A percentile compares a stretch with the other conserved stretches of the same genome.
Evolutionary conservation across 768 basidiomycete species (phyloP).

Genomic region (Austroboletus festivus): DNA sequence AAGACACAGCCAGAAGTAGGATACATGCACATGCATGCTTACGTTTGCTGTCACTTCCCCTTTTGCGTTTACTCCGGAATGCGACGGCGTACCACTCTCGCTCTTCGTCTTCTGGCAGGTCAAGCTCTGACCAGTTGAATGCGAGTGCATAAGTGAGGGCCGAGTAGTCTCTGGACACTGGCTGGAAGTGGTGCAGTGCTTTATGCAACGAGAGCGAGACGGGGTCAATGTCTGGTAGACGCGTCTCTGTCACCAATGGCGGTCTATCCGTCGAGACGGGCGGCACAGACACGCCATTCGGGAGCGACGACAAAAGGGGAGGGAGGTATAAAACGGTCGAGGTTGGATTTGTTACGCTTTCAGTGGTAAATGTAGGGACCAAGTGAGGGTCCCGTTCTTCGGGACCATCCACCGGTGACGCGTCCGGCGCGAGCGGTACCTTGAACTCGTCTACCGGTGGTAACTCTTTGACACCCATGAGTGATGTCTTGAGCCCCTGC

Average conservation of each 20-base stretch:
- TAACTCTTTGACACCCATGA: no score
- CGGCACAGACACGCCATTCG: constrained; percentile 36
- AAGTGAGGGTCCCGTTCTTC: constrained; percentile 49
- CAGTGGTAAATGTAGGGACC: constrained; percentile 48
- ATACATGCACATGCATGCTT: constrained; percentile 17
- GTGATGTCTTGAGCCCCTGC: no score
- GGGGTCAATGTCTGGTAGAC: constrained; percentile 82
- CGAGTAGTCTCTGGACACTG: constrained; percentile 60
- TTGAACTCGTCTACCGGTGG: no score
- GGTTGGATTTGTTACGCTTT: constrained; percentile 34
- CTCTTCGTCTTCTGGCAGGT: constrained; percentile 65
- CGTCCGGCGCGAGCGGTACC: neutral
- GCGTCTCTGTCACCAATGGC: constrained; percentile 63
- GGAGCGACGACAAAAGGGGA: constrained; percentile 77
- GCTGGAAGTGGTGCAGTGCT: constrained; percentile 75
- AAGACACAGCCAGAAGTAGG: neutral
- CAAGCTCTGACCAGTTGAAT: constrained; percentile 85
- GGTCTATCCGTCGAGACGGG: constrained; percentile 31
- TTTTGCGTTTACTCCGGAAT: constrained; percentile 76
- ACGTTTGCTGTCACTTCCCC: constrained; percentile 69
- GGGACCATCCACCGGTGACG: neutral
- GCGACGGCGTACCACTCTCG: constrained; percentile 92
- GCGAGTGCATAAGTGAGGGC: constrained; percentile 60
- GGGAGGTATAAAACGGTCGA: constrained; percentile 75
- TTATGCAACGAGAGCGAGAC: constrained; percentile 83